Conservation (phyloP, 257 asterid genomes). For the Apocynum venetum region DNA sequence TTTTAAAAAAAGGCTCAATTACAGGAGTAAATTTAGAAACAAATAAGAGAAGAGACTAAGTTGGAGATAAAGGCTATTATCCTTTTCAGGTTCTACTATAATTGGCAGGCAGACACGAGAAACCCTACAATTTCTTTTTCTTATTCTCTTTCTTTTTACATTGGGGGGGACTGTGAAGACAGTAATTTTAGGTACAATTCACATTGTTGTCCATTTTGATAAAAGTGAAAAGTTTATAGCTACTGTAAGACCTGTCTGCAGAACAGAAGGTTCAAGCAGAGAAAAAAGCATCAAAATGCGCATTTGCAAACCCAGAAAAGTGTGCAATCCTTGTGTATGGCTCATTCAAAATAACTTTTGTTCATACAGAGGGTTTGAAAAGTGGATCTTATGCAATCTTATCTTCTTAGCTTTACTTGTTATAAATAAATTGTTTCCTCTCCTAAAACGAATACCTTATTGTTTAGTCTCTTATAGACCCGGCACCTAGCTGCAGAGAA, state of each 20-base stretch:
- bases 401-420: background rate
- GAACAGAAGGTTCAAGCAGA: background rate
- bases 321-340: background rate
- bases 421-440: background rate
- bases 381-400: background rate
- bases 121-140: background rate
- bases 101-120: background rate
- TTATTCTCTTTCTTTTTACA: no score
- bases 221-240: background rate
- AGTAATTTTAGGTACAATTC: background rate
- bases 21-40: background rate
- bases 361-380: background rate
- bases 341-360: background rate
- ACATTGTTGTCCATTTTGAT: background rate
- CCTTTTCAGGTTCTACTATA: background rate
- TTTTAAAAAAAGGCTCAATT: background rate
- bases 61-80: background rate
- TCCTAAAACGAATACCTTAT: constrained; percentile 41
- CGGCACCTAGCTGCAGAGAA: constrained; percentile 85
- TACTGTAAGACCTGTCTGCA: background rate
- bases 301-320: background rate
- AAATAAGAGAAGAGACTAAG: background rate
- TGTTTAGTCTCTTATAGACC: constrained; percentile 43
- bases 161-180: background rate
- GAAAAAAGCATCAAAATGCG: background rate